Evolutionary conservation across 139 green algal genomes (phyloP).

Genomic region (Haematococcus sp.): DNA sequence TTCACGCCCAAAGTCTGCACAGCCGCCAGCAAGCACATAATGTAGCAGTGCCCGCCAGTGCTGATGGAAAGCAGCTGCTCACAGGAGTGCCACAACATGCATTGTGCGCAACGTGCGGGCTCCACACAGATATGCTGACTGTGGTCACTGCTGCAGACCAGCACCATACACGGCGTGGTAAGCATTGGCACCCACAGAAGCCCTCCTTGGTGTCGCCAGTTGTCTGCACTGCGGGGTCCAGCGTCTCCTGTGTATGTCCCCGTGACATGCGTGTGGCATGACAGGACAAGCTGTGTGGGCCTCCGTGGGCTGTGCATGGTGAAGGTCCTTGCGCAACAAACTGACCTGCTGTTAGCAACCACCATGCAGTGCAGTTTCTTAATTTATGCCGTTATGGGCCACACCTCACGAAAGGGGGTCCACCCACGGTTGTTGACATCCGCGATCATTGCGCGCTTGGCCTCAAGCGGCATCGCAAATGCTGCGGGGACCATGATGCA

Average conservation of each 20-base stretch:
- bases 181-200: slow-evolving; percentile 23
- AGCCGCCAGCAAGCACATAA: too few species aligned
- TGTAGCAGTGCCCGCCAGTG: too few species aligned
- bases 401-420: slow-evolving; percentile 46
- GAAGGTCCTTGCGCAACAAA: too few species aligned
- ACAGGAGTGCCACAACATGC: too few species aligned
- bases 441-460: slow-evolving; percentile 64
- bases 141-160: not conserved
- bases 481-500: not conserved
- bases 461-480: slow-evolving; percentile 71
- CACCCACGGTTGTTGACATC: slow-evolving; percentile 71
- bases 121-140: not conserved
- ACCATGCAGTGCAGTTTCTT: too few species aligned
- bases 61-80: too few species aligned
- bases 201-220: slow-evolving; percentile 90
- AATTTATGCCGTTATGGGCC: too few species aligned
- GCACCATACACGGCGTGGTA: not conserved
- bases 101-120: too few species aligned
- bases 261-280: too few species aligned
- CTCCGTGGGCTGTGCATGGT: too few species aligned
- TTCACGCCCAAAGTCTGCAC: slow-evolving; percentile 17
- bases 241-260: slow-evolving; percentile 78
- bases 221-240: slow-evolving; percentile 65
- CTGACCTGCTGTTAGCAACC: too few species aligned
- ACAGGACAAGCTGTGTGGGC: too few species aligned